A percentile compares a stretch with the other conserved stretches of the same genome.
phyloP scores from a whole-genome alignment of 1,284 basidiomycete species.

The Spongispora temasekensis region DNA sequence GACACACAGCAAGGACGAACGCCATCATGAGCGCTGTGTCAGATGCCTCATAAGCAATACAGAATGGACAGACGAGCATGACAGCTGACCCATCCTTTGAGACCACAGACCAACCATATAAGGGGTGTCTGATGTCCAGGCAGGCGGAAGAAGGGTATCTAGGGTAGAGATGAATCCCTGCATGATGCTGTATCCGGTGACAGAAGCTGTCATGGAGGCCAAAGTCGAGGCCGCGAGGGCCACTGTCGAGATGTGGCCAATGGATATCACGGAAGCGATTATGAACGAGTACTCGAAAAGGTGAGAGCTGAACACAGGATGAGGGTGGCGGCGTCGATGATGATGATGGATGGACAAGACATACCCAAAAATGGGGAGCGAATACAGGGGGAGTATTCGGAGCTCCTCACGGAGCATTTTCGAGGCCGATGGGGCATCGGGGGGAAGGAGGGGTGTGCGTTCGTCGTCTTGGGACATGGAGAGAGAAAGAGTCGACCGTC shows the following conservation, averaged over 20 bases:
- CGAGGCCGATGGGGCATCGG: conserved; percentile 33
- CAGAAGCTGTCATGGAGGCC: conserved; percentile 84
- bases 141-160: conserved; percentile 88
- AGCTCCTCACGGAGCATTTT: conserved; percentile 61
- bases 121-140: conserved; percentile 87
- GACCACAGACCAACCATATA: conserved; percentile 90
- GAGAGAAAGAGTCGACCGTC: no score
- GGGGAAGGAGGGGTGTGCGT: conserved; percentile 39
- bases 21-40: conserved; percentile 66
- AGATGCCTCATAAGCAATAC: conserved; percentile 9
- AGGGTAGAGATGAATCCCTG: conserved; percentile 84
- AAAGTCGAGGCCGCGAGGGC: conserved; percentile 84
- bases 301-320: conserved; percentile 59
- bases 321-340: no score
- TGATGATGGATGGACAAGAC: conserved; percentile 30
- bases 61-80: not conserved
- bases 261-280: conserved; percentile 74
- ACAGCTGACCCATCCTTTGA: conserved; percentile 74
- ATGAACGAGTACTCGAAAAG: conserved; percentile 75
- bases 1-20: conserved; percentile 56
- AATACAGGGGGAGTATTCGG: conserved; percentile 60
- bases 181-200: conserved; percentile 71
- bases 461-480: no score
- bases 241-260: conserved; percentile 82
- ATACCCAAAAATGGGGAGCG: conserved; percentile 67